Evolutionary conservation across 257 asterid species (phyloP).

Genomic region (Nyctanthes arbortristis): DNA sequence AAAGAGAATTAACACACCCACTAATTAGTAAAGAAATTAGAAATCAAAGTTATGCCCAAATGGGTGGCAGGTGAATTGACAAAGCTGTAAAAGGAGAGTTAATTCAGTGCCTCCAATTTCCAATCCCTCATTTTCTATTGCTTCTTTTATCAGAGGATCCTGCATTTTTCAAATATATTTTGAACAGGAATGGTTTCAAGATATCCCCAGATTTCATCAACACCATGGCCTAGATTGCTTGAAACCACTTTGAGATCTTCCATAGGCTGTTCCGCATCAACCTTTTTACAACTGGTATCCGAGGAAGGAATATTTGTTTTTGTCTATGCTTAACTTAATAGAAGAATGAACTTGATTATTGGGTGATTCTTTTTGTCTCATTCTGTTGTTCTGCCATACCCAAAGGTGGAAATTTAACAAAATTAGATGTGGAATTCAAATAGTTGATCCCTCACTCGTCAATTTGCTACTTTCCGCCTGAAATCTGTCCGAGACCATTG

Average conservation of each 20-base stretch:
- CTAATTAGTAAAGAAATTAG: too few relatives aligned
- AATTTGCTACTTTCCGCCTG: slow-evolving; percentile 25
- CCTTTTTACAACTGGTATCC: slow-evolving; percentile 23
- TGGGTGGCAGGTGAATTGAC: too few relatives aligned
- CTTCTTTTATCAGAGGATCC: slow-evolving; percentile 28
- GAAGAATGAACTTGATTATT: slow-evolving; percentile 26
- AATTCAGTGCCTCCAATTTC: slow-evolving; percentile 26
- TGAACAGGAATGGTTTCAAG: slow-evolving; percentile 37
- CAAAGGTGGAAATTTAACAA: too few relatives aligned
- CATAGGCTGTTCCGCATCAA: slow-evolving; percentile 25
- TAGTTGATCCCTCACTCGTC: too few relatives aligned
- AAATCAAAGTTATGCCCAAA: too few relatives aligned
- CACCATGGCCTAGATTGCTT: slow-evolving; percentile 36
- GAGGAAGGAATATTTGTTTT: slow-evolving; percentile 19
- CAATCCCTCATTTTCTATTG: slow-evolving; percentile 19
- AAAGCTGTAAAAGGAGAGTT: too few relatives aligned
- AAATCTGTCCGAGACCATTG: slow-evolving; percentile 36
- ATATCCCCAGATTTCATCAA: slow-evolving; percentile 45
- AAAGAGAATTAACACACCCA: too few relatives aligned
- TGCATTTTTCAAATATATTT: slow-evolving; percentile 35
- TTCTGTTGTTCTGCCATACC: slow-evolving; percentile 20
- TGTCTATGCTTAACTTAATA: slow-evolving; percentile 25
- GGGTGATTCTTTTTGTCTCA: slow-evolving; percentile 25
- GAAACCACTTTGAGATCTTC: slow-evolving; percentile 31
- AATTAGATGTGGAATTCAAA: too few relatives aligned